Evolutionary conservation across 2,329 filamentous ascomycete species (phyloP).

Genomic region (Nothophaeocryptopus gaeumannii): DNA sequence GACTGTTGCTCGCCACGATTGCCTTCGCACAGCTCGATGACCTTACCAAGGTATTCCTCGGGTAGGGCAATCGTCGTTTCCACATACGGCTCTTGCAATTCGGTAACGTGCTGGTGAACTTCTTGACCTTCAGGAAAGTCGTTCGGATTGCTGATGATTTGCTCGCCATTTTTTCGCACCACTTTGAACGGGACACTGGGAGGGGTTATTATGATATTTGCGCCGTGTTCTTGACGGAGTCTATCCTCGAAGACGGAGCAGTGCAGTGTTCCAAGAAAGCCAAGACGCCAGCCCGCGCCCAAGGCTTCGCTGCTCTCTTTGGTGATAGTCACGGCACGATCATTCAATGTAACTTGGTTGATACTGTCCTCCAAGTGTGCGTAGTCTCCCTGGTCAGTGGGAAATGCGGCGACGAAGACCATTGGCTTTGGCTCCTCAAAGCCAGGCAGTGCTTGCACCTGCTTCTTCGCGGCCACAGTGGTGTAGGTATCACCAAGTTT

Average conservation of each 20-base stretch:
- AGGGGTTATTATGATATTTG: constrained; percentile 93
- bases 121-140: constrained; percentile 76
- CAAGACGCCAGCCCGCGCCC: constrained; percentile 88
- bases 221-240: constrained; percentile 87
- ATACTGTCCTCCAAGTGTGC: constrained; percentile 89
- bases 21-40: constrained; percentile 90
- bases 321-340: constrained; percentile 87
- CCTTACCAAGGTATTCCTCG: constrained; percentile 87
- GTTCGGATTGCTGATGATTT: constrained; percentile 79
- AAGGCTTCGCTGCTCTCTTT: constrained; percentile 94
- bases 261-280: constrained; percentile 93
- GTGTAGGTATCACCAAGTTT: constrained; percentile 97
- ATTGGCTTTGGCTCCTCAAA: constrained; percentile 98
- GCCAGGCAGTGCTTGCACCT: constrained; percentile 78
- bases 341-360: constrained; percentile 87
- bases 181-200: constrained; percentile 92
- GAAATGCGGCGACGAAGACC: constrained; percentile 97
- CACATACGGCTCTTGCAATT: constrained; percentile 73
- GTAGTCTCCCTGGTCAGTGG: constrained; percentile 86
- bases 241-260: constrained; percentile 99
- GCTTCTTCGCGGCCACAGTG: constrained; percentile 69
- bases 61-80: constrained; percentile 83
- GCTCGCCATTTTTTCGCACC: constrained; percentile 70
- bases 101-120: constrained; percentile 53
- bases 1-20: constrained; percentile 85